A percentile compares a stretch with the other conserved stretches of the same genome.
Evolutionary conservation across 1,284 basidiomycete species (phyloP).

Genomic region (Somion occarium): DNA sequence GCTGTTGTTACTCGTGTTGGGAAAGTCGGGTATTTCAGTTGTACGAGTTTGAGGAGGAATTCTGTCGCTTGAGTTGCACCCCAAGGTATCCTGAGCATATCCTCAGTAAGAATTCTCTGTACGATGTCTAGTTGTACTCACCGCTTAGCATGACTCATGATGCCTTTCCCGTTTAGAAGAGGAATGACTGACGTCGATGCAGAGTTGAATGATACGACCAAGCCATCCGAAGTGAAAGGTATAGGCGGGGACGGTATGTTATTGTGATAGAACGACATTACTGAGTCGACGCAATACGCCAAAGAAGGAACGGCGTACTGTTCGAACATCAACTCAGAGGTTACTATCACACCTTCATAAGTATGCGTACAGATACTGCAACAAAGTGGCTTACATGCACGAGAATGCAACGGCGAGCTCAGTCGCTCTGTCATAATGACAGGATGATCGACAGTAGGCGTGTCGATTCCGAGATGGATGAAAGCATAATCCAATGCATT

Average conservation of each 20-base stretch:
- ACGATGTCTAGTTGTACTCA: slow-evolving; percentile 27
- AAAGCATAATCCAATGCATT: slow-evolving; percentile 93
- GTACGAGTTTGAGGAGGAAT: slow-evolving; percentile 87
- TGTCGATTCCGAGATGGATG: slow-evolving; percentile 80
- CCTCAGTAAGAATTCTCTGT: neutral
- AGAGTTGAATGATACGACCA: slow-evolving; percentile 82
- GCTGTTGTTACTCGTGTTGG: slow-evolving; percentile 52
- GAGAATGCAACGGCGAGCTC: slow-evolving; percentile 85
- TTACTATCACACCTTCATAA: slow-evolving; percentile 48
- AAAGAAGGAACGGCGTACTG: slow-evolving; percentile 86
- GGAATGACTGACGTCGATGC: slow-evolving; percentile 87
- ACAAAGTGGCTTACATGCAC: slow-evolving; percentile 58
- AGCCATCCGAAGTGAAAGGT: slow-evolving; percentile 60
- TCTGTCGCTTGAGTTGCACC: slow-evolving; percentile 89
- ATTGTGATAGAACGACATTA: slow-evolving; percentile 90
- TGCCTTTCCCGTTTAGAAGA: slow-evolving; percentile 72
- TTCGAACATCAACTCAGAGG: slow-evolving; percentile 96
- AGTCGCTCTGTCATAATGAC: slow-evolving; percentile 93
- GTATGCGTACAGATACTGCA: neutral
- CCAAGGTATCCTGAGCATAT: slow-evolving; percentile 79
- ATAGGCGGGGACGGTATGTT: slow-evolving; percentile 34
- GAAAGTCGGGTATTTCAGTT: slow-evolving; percentile 95
- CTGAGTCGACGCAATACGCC: slow-evolving; percentile 85
- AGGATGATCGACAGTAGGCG: slow-evolving; percentile 79
- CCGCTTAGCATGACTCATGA: slow-evolving; percentile 84